Percentiles rank a stretch among this genome's conserved stretches.
Evolutionary conservation across 345 rosid species (phyloP).

Genomic region (Eucalyptus cloeziana): DNA sequence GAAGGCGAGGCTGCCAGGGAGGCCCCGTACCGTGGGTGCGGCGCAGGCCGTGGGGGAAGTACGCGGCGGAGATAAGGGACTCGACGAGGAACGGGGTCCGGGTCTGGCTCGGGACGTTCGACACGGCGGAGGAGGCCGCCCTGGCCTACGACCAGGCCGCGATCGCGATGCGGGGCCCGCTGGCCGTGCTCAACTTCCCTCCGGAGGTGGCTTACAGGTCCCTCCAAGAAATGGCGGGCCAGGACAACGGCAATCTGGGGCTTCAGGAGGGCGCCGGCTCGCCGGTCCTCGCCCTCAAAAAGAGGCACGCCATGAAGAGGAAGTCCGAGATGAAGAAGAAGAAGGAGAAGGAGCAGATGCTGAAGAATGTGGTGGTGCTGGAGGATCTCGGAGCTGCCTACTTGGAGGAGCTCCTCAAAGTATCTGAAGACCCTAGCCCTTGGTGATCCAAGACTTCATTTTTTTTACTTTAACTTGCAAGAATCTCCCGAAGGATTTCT

Average conservation of each 20-base stretch:
- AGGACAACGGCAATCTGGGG: not conserved
- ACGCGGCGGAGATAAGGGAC: constrained; percentile 61
- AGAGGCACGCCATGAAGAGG: constrained; percentile 28
- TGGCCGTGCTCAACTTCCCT: constrained; percentile 43
- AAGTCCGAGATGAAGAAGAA: constrained; percentile 24
- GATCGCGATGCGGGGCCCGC: constrained; percentile 41
- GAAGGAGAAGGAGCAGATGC: constrained; percentile 13
- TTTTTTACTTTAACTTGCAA: not conserved
- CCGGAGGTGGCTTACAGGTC: constrained; percentile 25
- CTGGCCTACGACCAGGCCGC: constrained; percentile 71
- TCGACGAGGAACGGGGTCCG: constrained; percentile 52
- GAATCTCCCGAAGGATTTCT: not conserved
- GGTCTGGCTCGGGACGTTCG: constrained; percentile 63
- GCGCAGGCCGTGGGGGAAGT: constrained; percentile 60
- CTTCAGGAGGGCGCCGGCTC: constrained; percentile 27
- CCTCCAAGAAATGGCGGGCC: constrained; percentile 22
- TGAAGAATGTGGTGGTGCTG: constrained; percentile 29
- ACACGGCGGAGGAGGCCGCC: constrained; percentile 58
- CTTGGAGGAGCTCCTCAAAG: constrained; percentile 40
- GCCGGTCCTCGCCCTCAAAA: constrained; percentile 43
- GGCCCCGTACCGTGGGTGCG: constrained; percentile 37
- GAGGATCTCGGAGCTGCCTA: constrained; percentile 58
- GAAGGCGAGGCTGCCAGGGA: not conserved
- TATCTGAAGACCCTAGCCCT: constrained; percentile 11
- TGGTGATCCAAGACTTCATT: not conserved